Evolutionary conservation across 2,329 filamentous ascomycete genomes (phyloP).

Genomic region (Lachnellula occidentalis): DNA sequence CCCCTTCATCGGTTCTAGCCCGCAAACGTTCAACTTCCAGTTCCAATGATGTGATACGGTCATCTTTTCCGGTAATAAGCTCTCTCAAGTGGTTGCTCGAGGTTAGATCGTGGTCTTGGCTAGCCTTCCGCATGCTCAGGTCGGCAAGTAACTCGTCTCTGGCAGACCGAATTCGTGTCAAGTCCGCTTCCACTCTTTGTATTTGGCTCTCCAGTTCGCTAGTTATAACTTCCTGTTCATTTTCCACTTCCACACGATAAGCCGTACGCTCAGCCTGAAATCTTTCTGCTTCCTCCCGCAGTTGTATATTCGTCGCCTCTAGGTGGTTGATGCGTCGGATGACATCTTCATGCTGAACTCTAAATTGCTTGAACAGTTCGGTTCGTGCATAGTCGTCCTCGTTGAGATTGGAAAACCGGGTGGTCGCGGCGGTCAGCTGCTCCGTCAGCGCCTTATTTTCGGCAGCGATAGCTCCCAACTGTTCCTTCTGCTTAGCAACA

Average conservation of each 20-base stretch:
- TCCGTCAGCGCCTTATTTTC: constrained; percentile 72
- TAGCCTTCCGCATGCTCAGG: constrained; percentile 69
- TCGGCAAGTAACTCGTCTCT: constrained; percentile 85
- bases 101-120: constrained; percentile 68
- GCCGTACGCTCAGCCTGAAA: constrained; percentile 77
- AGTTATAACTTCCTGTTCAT: constrained; percentile 67
- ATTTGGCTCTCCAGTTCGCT: constrained; percentile 79
- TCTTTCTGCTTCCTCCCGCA: constrained; percentile 81
- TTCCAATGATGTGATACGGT: constrained; percentile 76
- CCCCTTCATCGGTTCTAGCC: constrained; percentile 46
- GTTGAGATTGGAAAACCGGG: constrained; percentile 63
- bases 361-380: constrained; percentile 88
- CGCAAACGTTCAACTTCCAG: constrained; percentile 71
- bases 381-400: constrained; percentile 94
- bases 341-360: constrained; percentile 84
- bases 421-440: constrained; percentile 70
- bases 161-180: constrained; percentile 76
- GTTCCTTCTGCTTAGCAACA: constrained; percentile 79
- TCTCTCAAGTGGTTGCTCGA: constrained; percentile 73
- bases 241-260: constrained; percentile 75
- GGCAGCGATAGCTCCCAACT: constrained; percentile 70
- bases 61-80: constrained; percentile 70
- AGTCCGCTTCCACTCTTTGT: constrained; percentile 73
- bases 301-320: constrained; percentile 78
- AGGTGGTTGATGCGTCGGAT: constrained; percentile 88